Conservation (phyloP, 306 rosid genomes). For the Pterocarpus santalinus region DNA sequence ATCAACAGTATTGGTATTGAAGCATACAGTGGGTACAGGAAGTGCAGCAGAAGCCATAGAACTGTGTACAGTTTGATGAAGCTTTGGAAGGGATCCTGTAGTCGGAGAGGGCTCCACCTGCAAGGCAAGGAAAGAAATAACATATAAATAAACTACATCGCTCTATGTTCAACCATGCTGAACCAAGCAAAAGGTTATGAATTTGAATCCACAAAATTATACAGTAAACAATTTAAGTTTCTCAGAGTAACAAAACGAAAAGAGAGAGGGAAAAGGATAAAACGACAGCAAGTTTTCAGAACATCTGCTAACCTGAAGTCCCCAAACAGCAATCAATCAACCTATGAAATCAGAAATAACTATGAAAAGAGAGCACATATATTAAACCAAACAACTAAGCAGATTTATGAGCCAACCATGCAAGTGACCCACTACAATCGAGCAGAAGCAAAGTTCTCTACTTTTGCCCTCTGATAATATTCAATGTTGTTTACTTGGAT, state of each 20-base stretch:
- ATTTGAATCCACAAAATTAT: constrained; percentile 15
- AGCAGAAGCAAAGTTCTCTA: constrained; percentile 41
- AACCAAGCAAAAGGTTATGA: constrained; percentile 15
- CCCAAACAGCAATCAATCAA: constrained; percentile 41
- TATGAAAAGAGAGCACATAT: constrained; percentile 37
- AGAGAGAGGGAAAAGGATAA: background rate
- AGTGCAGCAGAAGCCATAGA: constrained; percentile 54
- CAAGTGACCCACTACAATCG: constrained; percentile 38
- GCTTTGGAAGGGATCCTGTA: constrained; percentile 81
- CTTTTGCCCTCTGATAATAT: constrained; percentile 15
- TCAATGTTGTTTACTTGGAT: constrained; percentile 29
- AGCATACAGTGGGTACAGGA: constrained; percentile 62
- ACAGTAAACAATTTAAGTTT: background rate
- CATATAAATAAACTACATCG: constrained; percentile 40
- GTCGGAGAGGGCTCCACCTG: constrained; percentile 99
- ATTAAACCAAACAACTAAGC: constrained; percentile 35
- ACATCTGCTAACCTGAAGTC: constrained; percentile 34
- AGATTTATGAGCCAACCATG: constrained; percentile 34
- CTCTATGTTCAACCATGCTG: constrained; percentile 36
- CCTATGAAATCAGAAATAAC: constrained; percentile 41
- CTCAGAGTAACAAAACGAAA: constrained; percentile 20
- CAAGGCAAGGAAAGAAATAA: constrained; percentile 45
- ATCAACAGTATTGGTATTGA: constrained; percentile 56
- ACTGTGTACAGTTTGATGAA: constrained; percentile 66
- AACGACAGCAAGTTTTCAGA: constrained; percentile 10